A percentile compares a stretch with the other conserved stretches of the same genome.
Conservation (phyloP, 768 basidiomycete species). For the Termitomyces eurrhizus region DNA sequence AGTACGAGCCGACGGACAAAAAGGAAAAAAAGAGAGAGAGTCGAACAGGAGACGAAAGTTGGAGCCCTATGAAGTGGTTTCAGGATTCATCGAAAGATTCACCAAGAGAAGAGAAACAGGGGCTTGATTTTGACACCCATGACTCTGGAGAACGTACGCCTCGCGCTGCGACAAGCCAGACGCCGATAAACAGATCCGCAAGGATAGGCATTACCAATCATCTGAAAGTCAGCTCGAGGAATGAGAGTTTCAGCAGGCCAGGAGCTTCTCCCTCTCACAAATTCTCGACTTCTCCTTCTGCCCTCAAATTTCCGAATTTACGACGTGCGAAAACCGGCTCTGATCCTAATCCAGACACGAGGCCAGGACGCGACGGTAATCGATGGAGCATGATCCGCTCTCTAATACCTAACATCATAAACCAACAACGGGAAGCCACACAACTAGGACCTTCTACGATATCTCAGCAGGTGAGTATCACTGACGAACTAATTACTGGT, state of each 20-base stretch:
- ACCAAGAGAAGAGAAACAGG: slow-evolving; percentile 42
- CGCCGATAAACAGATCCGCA: slow-evolving; percentile 1
- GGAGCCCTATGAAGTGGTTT: slow-evolving; percentile 53
- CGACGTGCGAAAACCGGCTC: slow-evolving; percentile 32
- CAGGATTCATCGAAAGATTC: slow-evolving; percentile 49
- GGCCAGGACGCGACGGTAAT: slow-evolving; percentile 24
- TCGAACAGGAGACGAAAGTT: slow-evolving; percentile 44
- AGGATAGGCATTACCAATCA: neutral
- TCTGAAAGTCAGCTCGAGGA: slow-evolving; percentile 10
- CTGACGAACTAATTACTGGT: slow-evolving; percentile 77
- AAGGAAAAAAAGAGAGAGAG: slow-evolving; percentile 53
- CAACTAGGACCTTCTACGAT: slow-evolving; percentile 44
- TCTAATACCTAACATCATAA: slow-evolving; percentile 54
- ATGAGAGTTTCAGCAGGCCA: slow-evolving; percentile 1
- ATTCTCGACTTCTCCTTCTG: slow-evolving; percentile 14
- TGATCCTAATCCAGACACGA: slow-evolving; percentile 15
- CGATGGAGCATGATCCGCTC: slow-evolving; percentile 68
- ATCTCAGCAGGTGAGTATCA: slow-evolving; percentile 62
- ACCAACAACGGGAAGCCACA: slow-evolving; percentile 24
- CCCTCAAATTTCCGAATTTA: neutral
- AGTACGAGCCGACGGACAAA: slow-evolving; percentile 46
- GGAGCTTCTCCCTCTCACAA: slow-evolving; percentile 5
- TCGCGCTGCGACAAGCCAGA: neutral
- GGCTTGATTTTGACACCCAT: slow-evolving; percentile 25
- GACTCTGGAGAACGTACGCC: neutral